Evolutionary conservation across 495 filamentous ascomycete species (phyloP).

Genomic region (Hypoxylon trugodes): DNA sequence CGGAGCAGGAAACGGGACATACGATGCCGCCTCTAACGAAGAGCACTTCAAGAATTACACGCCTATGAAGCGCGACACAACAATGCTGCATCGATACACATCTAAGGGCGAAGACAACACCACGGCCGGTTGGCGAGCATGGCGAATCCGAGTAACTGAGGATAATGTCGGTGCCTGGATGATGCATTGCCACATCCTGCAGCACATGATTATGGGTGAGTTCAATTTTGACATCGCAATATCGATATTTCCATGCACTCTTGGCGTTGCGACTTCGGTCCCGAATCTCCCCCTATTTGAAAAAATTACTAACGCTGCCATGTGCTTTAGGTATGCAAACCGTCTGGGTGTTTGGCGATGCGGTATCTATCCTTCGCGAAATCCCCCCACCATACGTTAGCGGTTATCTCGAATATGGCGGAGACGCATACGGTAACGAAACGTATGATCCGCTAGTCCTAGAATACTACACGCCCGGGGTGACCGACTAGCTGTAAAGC

Average conservation of each 20-base stretch:
- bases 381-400: conserved; percentile 51
- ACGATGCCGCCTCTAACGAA: conserved; percentile 63
- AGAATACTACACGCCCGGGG: conserved; percentile 34
- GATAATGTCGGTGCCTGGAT: conserved; percentile 67
- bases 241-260: not conserved
- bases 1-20: conserved; percentile 64
- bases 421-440: conserved; percentile 57
- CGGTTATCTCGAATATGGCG: conserved; percentile 59
- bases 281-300: not conserved
- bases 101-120: conserved; percentile 45
- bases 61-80: conserved; percentile 63
- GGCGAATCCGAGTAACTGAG: conserved; percentile 58
- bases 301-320: conserved; percentile 9
- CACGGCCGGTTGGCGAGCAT: conserved; percentile 65
- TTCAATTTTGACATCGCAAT: not conserved
- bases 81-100: conserved; percentile 61
- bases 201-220: conserved; percentile 63
- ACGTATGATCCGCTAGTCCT: conserved; percentile 49
- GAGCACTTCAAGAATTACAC: conserved; percentile 50
- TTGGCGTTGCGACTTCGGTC: not conserved
- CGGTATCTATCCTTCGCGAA: conserved; percentile 49
- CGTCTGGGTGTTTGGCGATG: conserved; percentile 61
- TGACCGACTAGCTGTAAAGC: conserved; percentile 1
- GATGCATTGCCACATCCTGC: conserved; percentile 69
- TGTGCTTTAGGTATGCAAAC: conserved; percentile 56